A percentile compares a stretch with the other conserved stretches of the same genome.
phyloP scores from a whole-genome alignment of 2,329 filamentous ascomycete genomes.

The Didymella exigua region DNA sequence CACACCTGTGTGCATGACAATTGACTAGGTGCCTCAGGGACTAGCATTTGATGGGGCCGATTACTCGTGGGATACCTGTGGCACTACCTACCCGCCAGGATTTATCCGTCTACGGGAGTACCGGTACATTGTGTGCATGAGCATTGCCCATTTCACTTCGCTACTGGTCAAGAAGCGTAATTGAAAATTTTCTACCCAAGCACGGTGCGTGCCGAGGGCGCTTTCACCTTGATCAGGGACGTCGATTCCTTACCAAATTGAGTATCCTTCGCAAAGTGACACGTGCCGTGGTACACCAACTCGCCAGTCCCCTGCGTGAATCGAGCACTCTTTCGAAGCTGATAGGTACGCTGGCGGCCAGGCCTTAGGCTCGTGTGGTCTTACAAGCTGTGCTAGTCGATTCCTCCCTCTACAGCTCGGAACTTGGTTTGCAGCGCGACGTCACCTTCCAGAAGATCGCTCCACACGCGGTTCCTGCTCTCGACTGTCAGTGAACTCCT shows the following conservation, averaged over 20 bases:
- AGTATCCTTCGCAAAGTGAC: constrained; percentile 23
- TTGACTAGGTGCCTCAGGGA: too few species aligned
- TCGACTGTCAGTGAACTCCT: constrained; percentile 17
- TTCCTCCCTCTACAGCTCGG: constrained; percentile 25
- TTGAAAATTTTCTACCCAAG: constrained; percentile 19
- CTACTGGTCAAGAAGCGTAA: constrained; percentile 2
- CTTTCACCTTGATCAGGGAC: constrained; percentile 11
- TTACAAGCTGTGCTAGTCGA: constrained; percentile 29
- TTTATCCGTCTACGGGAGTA: constrained; percentile 19
- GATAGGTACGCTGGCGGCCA: constrained; percentile 8
- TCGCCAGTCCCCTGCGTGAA: constrained; percentile 26
- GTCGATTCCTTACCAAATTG: constrained; percentile 15
- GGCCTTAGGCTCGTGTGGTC: constrained; percentile 21
- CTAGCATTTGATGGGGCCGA: constrained; percentile 30
- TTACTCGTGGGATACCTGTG: constrained; percentile 25
- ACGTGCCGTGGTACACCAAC: constrained; percentile 28
- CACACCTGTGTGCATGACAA: constrained; percentile 20
- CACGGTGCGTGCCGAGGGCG: constrained; percentile 9
- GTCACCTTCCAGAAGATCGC: constrained; percentile 29
- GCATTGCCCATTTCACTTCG: constrained; percentile 8
- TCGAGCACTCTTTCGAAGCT: constrained; percentile 29
- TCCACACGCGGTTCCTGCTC: constrained; percentile 20
- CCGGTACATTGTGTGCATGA: constrained; percentile 19
- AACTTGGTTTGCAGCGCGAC: constrained; percentile 37
- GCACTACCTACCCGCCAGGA: constrained; percentile 30